Evolutionary conservation across 352 stramenopile genomes (phyloP).

Genomic region (Pythium grandisporangium): DNA sequence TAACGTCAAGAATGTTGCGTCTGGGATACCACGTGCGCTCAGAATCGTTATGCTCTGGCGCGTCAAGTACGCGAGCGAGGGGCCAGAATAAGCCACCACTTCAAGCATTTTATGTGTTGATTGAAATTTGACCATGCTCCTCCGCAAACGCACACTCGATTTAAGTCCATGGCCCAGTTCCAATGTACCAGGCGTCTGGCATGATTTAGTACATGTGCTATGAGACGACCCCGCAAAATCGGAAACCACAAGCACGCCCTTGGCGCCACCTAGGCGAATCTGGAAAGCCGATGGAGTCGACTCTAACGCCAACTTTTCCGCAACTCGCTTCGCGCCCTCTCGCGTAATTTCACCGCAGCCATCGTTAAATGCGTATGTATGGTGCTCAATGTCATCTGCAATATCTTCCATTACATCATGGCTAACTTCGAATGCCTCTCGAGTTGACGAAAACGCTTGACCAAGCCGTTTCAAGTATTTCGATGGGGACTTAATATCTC

Average conservation of each 20-base stretch:
- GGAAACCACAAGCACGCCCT: slow-evolving; percentile 67
- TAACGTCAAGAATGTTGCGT: slow-evolving; percentile 54
- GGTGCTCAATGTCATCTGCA: slow-evolving; percentile 30
- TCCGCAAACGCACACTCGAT: slow-evolving; percentile 20
- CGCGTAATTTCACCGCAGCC: slow-evolving; percentile 56
- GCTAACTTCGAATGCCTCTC: slow-evolving; percentile 33
- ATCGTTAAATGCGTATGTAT: slow-evolving; percentile 53
- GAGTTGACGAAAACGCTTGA: slow-evolving; percentile 66
- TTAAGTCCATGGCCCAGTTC: slow-evolving; percentile 13
- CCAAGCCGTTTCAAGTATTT: slow-evolving; percentile 76
- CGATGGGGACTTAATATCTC: slow-evolving; percentile 30
- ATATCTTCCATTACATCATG: slow-evolving; percentile 32
- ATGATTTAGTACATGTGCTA: too few species aligned
- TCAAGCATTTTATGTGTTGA: slow-evolving; percentile 59
- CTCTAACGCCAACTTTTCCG: slow-evolving; percentile 21
- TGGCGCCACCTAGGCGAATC: slow-evolving; percentile 62
- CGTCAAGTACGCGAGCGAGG: slow-evolving; percentile 58
- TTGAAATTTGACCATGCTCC: slow-evolving; percentile 70
- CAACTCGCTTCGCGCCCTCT: slow-evolving; percentile 24
- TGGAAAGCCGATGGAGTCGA: slow-evolving; percentile 58
- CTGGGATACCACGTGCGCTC: slow-evolving; percentile 43
- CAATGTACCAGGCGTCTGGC: too few species aligned
- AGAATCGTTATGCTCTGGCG: slow-evolving; percentile 72
- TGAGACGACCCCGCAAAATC: slow-evolving; percentile 13
- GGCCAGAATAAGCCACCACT: slow-evolving; percentile 40